Percentiles rank a stretch among this genome's conserved stretches.
Evolutionary conservation across 768 basidiomycete genomes (phyloP).

Genomic region (Termitomyces sp.): DNA sequence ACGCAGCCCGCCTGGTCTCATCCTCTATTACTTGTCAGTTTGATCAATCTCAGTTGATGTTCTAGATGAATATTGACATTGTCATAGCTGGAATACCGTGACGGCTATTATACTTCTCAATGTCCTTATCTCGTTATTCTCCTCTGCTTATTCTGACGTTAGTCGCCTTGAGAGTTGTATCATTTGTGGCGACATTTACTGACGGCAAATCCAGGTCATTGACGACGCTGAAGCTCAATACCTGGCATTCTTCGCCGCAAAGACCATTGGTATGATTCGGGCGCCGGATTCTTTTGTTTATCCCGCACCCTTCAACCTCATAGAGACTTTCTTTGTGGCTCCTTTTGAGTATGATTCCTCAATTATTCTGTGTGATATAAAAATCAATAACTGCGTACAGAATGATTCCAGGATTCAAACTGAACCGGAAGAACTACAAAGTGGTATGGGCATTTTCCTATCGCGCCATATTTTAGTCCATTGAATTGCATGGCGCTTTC

Average conservation of each 20-base stretch:
- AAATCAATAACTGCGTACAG: slow-evolving; percentile 20
- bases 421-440: slow-evolving; percentile 52
- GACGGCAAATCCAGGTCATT: slow-evolving; percentile 45
- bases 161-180: slow-evolving; percentile 15
- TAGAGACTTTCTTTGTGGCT: slow-evolving; percentile 74
- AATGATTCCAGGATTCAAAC: slow-evolving; percentile 32
- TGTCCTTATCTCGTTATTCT: slow-evolving; percentile 92
- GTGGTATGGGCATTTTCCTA: slow-evolving; percentile 28
- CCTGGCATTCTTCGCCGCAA: slow-evolving; percentile 83
- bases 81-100: slow-evolving; percentile 70
- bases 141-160: slow-evolving; percentile 87
- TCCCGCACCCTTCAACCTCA: slow-evolving; percentile 88
- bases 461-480: background rate
- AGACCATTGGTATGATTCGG: slow-evolving; percentile 79
- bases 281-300: slow-evolving; percentile 85
- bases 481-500: background rate
- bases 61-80: slow-evolving; percentile 4
- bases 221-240: slow-evolving; percentile 88
- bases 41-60: background rate
- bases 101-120: slow-evolving; percentile 85
- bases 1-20: slow-evolving; percentile 48
- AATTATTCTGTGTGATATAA: background rate
- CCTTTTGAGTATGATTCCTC: slow-evolving; percentile 71
- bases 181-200: background rate
- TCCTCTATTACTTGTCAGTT: slow-evolving; percentile 74